Percentiles rank a stretch among this genome's conserved stretches.
phyloP scores from a whole-genome alignment of 768 basidiomycete species.

The Naganishia friedmannii region DNA sequence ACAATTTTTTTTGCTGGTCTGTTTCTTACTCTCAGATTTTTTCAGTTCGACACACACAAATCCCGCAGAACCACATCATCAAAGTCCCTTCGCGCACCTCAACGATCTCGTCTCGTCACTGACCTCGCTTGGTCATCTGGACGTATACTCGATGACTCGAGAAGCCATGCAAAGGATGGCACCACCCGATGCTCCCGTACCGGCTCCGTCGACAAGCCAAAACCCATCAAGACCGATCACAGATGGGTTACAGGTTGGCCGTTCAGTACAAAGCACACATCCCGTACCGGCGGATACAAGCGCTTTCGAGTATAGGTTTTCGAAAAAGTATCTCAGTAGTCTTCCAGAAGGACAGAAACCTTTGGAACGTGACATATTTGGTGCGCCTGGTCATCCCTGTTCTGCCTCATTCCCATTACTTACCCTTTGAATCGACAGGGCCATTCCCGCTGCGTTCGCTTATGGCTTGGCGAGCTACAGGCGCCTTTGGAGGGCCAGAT shows the following conservation, averaged over 20 bases:
- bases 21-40: neutral
- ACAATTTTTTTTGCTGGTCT: neutral
- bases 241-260: constrained; percentile 14
- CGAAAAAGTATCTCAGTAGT: constrained; percentile 45
- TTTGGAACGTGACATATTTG: constrained; percentile 52
- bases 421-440: constrained; percentile 35
- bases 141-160: constrained; percentile 51
- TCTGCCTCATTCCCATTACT: neutral
- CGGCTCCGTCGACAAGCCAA: constrained; percentile 6
- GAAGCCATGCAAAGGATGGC: constrained; percentile 52
- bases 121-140: constrained; percentile 49
- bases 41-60: constrained; percentile 1
- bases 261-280: constrained; percentile 10
- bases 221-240: constrained; percentile 18
- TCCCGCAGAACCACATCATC: constrained; percentile 4
- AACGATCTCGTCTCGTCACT: constrained; percentile 49
- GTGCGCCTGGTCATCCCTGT: constrained; percentile 36
- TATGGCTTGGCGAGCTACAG: constrained; percentile 47
- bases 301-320: constrained; percentile 52
- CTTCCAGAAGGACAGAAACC: constrained; percentile 49
- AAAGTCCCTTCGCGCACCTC: constrained; percentile 49
- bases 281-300: constrained; percentile 37
- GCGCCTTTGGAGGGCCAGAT: constrained; percentile 50
- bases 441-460: constrained; percentile 48
- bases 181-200: constrained; percentile 34